Evolutionary conservation across 78 protist species (phyloP).

Genomic region (Dictyostelium purpureum): DNA sequence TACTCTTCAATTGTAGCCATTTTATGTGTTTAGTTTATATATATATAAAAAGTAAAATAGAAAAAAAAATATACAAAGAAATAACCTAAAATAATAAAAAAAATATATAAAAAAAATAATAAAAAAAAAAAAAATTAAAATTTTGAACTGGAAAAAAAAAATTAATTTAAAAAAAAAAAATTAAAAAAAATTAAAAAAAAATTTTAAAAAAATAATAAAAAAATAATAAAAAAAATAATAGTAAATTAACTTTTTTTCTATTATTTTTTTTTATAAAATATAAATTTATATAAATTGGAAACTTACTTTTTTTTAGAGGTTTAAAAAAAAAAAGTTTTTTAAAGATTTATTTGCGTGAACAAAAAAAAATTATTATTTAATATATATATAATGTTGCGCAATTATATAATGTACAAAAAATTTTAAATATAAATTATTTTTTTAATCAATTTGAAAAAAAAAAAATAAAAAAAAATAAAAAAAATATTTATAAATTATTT

Average conservation of each 20-base stretch:
- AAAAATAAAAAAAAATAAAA: no score
- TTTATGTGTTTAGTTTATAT: background rate
- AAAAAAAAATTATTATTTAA: no score
- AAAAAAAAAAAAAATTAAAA: background rate
- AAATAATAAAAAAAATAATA: background rate
- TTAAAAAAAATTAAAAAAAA: background rate
- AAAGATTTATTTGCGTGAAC: no score
- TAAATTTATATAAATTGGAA: no score
- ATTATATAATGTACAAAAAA: no score
- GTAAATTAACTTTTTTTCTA: background rate
- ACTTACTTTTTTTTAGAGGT: no score
- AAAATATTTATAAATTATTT: no score
- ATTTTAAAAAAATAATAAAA: background rate
- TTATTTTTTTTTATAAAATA: background rate
- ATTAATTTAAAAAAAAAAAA: background rate
- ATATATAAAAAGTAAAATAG: background rate
- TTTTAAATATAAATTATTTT: no score
- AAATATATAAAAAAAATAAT: background rate
- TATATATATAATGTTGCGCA: no score
- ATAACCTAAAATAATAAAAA: background rate
- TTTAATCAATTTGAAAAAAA: no score
- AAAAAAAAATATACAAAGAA: background rate
- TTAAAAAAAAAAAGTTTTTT: no score
- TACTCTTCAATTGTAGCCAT: conserved; percentile 71
- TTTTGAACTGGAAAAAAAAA: background rate